Conservation (phyloP, 2,329 filamentous ascomycete species). For the Aplosporella prunicola region DNA sequence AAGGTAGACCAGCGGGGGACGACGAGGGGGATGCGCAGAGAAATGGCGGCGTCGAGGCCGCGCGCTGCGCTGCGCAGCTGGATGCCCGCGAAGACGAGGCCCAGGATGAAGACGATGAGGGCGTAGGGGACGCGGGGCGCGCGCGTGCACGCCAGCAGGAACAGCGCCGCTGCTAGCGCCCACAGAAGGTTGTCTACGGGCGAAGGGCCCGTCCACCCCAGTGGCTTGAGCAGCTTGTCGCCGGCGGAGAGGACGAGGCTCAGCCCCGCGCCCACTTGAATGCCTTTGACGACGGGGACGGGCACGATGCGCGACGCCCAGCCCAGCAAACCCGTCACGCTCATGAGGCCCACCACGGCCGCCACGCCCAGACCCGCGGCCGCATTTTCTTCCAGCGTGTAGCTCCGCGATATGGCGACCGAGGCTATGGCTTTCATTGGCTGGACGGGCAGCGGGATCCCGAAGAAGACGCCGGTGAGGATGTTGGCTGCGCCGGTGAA, state of each 20-base stretch:
- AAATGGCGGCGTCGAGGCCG: constrained; percentile 8
- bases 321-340: constrained; percentile 65
- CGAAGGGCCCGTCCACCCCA: constrained; percentile 57
- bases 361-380: constrained; percentile 76
- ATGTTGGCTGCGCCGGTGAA: constrained; percentile 86
- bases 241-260: constrained; percentile 74
- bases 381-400: constrained; percentile 62
- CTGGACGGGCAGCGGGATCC: constrained; percentile 83
- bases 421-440: constrained; percentile 87
- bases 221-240: constrained; percentile 53
- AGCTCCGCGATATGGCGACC: constrained; percentile 64
- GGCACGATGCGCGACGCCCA: constrained; percentile 69
- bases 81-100: constrained; percentile 54
- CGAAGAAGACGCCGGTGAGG: constrained; percentile 70
- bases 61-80: constrained; percentile 15
- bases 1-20: constrained; percentile 39
- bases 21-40: constrained; percentile 36
- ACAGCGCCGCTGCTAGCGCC: constrained; percentile 63
- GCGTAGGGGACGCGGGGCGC: constrained; percentile 67
- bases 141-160: constrained; percentile 58
- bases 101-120: constrained; percentile 58
- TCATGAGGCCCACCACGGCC: constrained; percentile 63
- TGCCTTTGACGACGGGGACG: constrained; percentile 83
- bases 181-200: constrained; percentile 71
- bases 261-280: constrained; percentile 85